phyloP scores from a whole-genome alignment of 352 stramenopile species.

The Pythium oligandrum region DNA sequence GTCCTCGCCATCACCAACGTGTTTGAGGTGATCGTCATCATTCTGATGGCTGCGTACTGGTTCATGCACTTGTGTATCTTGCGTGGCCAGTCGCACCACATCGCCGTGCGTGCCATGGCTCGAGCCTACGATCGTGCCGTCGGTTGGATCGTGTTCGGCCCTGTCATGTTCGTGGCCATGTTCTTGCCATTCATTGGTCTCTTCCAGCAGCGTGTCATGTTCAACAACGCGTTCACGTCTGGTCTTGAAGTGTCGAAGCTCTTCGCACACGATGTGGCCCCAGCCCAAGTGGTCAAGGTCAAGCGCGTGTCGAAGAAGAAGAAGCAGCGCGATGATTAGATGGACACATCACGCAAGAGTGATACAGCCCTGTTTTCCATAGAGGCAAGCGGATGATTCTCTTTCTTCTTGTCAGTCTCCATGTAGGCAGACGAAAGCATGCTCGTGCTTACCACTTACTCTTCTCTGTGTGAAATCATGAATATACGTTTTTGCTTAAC shows the following conservation, averaged over 20 bases:
- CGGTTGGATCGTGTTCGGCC: conserved; percentile 33
- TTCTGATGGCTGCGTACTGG: conserved; percentile 23
- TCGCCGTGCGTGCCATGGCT: conserved; percentile 20
- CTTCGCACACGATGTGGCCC: conserved; percentile 22
- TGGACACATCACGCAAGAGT: no score
- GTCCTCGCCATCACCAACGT: conserved; percentile 22
- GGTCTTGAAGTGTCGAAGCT: conserved; percentile 47
- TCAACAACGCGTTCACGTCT: conserved; percentile 69
- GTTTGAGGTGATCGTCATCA: conserved; percentile 23
- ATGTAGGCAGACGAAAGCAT: no score
- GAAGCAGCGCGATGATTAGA: conserved; percentile 5
- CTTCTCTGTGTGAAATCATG: no score
- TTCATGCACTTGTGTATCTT: conserved; percentile 30
- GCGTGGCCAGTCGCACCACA: conserved; percentile 18
- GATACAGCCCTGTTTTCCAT: no score
- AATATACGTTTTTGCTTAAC: background rate
- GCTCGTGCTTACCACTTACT: no score
- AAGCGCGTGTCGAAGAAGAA: conserved; percentile 27
- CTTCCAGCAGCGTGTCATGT: conserved; percentile 46
- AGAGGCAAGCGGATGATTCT: no score
- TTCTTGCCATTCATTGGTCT: conserved; percentile 35
- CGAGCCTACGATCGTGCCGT: conserved; percentile 23
- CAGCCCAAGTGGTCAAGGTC: conserved; percentile 26
- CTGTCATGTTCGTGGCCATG: conserved; percentile 35
- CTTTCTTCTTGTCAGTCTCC: no score